Evolutionary conservation across 129 eudicot genomes (phyloP).

Genomic region (Solidago caesia): DNA sequence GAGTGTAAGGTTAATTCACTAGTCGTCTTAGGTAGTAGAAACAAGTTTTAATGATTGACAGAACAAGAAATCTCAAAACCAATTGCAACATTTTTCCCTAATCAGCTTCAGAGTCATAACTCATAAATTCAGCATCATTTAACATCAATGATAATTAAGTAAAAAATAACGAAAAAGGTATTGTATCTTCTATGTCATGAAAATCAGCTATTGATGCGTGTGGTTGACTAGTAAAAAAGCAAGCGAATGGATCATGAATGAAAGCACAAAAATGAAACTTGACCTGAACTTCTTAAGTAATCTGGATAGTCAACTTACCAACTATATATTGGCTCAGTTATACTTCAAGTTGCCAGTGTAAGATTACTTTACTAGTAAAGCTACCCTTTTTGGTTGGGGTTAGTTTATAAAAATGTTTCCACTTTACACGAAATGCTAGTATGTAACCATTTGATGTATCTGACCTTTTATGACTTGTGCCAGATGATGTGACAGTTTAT

Average conservation of each 20-base stretch:
- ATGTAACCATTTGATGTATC: no score
- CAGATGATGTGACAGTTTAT: no score
- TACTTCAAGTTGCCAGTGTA: no score
- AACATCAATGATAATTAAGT: background rate
- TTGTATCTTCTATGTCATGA: background rate
- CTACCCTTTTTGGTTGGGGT: no score
- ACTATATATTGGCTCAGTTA: no score
- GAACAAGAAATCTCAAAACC: background rate
- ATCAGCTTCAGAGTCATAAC: background rate
- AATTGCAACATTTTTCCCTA: background rate
- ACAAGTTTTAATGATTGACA: background rate
- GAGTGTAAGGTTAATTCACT: background rate
- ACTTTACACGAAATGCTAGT: no score
- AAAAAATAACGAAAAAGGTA: background rate
- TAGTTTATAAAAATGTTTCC: no score
- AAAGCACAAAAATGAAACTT: background rate
- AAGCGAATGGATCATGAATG: background rate
- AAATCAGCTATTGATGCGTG: constrained; percentile 7
- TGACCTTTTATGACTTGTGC: no score
- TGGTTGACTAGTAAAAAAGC: constrained; percentile 7
- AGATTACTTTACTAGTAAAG: no score
- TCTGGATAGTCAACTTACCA: no score
- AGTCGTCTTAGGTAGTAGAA: no score
- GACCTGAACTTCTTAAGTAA: no score
- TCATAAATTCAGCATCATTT: background rate